phyloP scores from a whole-genome alignment of 768 basidiomycete genomes.

The Rhodotorula sphaerocarpa region DNA sequence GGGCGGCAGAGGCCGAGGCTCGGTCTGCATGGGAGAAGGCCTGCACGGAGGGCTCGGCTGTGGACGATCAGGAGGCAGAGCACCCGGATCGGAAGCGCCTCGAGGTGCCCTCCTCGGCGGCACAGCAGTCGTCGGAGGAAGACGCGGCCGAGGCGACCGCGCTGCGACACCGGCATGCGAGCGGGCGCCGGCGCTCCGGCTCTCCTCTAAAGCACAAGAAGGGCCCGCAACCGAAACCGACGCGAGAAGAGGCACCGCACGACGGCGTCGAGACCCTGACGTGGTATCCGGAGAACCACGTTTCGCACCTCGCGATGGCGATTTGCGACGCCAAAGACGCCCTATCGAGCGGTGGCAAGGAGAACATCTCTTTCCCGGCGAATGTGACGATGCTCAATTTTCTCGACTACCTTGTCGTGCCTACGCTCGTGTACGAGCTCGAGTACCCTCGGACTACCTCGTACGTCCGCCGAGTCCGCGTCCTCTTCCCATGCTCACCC shows the following conservation, averaged over 20 bases:
- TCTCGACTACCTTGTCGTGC: constrained; percentile 73
- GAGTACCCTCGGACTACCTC: constrained; percentile 86
- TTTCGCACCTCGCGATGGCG: constrained; percentile 64
- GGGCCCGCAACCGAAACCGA: background rate
- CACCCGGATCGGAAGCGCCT: background rate
- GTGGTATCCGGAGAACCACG: constrained; percentile 59
- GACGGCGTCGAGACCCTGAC: constrained; percentile 44
- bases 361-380: constrained; percentile 66
- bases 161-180: background rate
- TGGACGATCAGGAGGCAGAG: too few species aligned
- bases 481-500: too few species aligned
- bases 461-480: too few species aligned
- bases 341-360: constrained; percentile 62
- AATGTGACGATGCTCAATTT: constrained; percentile 78
- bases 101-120: too few species aligned
- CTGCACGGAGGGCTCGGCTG: constrained; percentile 1
- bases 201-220: background rate
- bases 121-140: background rate
- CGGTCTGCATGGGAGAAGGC: constrained; percentile 18
- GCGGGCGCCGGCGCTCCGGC: background rate
- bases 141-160: background rate
- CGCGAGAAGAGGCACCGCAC: background rate
- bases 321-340: constrained; percentile 69
- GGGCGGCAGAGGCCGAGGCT: constrained; percentile 54
- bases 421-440: constrained; percentile 89